phyloP scores from a whole-genome alignment of 2,329 filamentous ascomycete species.

The Gaeumannomyces sp. region DNA sequence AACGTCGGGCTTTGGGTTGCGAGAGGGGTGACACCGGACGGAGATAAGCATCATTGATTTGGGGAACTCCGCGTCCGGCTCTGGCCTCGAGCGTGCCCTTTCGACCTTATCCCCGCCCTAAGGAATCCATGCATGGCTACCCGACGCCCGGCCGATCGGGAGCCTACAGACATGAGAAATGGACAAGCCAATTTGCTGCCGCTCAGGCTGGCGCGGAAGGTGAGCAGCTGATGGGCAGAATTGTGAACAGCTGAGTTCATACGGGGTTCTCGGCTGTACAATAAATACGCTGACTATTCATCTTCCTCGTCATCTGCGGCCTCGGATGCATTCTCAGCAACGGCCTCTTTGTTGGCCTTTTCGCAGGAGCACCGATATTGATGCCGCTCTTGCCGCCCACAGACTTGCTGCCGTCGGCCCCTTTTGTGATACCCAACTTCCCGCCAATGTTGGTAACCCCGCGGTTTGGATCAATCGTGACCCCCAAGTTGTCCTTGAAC shows the following conservation, averaged over 20 bases:
- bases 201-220: background rate
- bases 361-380: slow-evolving; percentile 13
- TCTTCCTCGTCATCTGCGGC: background rate
- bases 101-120: background rate
- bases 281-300: background rate
- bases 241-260: background rate
- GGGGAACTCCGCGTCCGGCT: slow-evolving; percentile 1
- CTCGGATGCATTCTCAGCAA: background rate
- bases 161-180: background rate
- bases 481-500: slow-evolving; percentile 17
- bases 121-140: background rate
- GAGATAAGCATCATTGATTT: background rate
- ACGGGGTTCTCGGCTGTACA: background rate
- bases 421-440: slow-evolving; percentile 18
- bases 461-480: slow-evolving; percentile 13
- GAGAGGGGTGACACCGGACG: background rate
- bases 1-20: background rate
- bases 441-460: slow-evolving; percentile 17
- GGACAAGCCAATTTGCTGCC: background rate
- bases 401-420: slow-evolving; percentile 17
- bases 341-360: too few species aligned
- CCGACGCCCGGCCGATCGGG: background rate
- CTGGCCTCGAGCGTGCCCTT: too few species aligned
- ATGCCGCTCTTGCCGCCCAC: slow-evolving; percentile 18
- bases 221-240: background rate